Conservation (phyloP, 768 basidiomycete species). For the Lactarius tabidus region DNA sequence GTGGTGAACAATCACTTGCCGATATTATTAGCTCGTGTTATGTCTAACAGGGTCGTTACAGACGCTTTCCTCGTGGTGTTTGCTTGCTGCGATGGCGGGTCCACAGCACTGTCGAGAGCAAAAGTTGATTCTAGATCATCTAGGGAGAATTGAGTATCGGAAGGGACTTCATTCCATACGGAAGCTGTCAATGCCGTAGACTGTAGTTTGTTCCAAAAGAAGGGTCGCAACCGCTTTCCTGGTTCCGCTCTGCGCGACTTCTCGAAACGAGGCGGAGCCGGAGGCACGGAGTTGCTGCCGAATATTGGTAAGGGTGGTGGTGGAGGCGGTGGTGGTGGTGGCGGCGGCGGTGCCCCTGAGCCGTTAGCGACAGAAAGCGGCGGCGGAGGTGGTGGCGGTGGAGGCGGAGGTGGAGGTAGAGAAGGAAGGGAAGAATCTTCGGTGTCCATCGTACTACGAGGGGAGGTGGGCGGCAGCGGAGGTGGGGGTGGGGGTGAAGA, state of each 20-base stretch:
- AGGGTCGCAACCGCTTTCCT: slow-evolving; percentile 67
- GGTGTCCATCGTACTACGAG: neutral
- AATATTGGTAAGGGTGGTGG: slow-evolving; percentile 2
- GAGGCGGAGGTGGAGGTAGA: neutral
- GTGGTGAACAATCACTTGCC: slow-evolving; percentile 40
- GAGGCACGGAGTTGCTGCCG: slow-evolving; percentile 4
- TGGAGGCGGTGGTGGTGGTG: neutral
- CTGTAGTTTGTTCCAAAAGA: slow-evolving; percentile 88
- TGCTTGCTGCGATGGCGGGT: slow-evolving; percentile 39
- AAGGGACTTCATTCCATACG: slow-evolving; percentile 65
- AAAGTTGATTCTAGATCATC: slow-evolving; percentile 75
- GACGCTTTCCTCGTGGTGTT: slow-evolving; percentile 51
- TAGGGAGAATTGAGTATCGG: slow-evolving; percentile 47
- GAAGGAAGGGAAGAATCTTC: neutral
- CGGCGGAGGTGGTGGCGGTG: slow-evolving; percentile 7
- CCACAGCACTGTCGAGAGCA: slow-evolving; percentile 46
- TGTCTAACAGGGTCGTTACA: slow-evolving; percentile 70
- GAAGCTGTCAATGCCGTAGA: slow-evolving; percentile 42
- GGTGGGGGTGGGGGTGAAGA: slow-evolving; percentile 25
- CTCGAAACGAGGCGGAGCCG: slow-evolving; percentile 27
- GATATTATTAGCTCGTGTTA: slow-evolving; percentile 79
- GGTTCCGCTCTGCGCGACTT: slow-evolving; percentile 41
- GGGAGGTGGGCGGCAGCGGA: neutral
- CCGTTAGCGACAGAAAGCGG: neutral
- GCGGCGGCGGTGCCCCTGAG: neutral